These are phyloP conservation scores for Hawksworthiomyces lignivorus DNA, from an alignment of 2,329 filamentous ascomycete species.

Conservation along the genomic window DNA sequence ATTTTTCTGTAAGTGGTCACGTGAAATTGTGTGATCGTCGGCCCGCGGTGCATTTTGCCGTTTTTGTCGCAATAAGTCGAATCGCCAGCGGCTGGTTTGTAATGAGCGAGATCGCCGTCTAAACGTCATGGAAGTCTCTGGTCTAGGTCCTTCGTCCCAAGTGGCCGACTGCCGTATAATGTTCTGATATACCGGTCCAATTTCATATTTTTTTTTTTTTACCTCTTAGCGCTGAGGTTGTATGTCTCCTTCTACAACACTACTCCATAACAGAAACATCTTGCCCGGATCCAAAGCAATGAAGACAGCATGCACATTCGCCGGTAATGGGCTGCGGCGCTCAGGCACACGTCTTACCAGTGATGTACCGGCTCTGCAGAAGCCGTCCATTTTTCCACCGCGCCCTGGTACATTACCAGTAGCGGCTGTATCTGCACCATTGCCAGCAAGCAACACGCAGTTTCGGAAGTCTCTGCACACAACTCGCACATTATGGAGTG, in stretches of 20 bases:
- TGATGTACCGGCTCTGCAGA: neutral
- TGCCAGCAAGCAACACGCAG: neutral
- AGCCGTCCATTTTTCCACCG: too few relatives aligned
- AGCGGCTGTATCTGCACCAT: neutral
- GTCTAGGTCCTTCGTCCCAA: too few relatives aligned
- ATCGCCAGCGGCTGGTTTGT: neutral
- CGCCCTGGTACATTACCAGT: too few relatives aligned
- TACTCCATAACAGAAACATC: too few relatives aligned
- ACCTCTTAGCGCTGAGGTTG: too few relatives aligned
- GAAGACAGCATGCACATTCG: constrained; percentile 2
- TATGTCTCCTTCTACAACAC: too few relatives aligned
- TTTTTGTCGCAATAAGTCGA: constrained; percentile 6
- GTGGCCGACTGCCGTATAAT: too few relatives aligned
- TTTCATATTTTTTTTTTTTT: too few relatives aligned
- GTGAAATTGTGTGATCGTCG: constrained; percentile 13
- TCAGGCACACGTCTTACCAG: neutral
- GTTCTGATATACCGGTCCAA: too few relatives aligned
- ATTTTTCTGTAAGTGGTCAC: constrained; percentile 4
- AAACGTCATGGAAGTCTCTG: too few relatives aligned
- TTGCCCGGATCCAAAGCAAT: too few relatives aligned
- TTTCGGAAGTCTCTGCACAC: constrained; percentile 16
- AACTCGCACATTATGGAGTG: constrained; percentile 20
- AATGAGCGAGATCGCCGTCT: too few relatives aligned
- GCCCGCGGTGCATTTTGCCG: neutral
- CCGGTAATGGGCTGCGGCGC: constrained; percentile 1